Base-by-base conservation (phyloP, 768 basidiomycete species). In the Thelephora aurantiotincta region DNA sequence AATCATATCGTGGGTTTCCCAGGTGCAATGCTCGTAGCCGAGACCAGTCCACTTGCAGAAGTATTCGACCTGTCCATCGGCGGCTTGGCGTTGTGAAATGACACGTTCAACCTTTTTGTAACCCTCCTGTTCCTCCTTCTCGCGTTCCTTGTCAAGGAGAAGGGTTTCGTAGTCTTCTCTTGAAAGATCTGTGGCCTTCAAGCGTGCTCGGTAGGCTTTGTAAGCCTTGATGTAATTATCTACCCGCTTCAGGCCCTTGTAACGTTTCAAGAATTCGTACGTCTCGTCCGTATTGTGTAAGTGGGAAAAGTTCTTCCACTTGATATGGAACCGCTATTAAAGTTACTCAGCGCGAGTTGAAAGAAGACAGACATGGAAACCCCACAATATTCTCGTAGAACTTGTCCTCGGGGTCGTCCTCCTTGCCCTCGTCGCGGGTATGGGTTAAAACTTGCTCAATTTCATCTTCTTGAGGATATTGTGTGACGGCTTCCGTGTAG, bases 211-310 rank as follows among this genome's bases (percentile, higher is more conserved):
- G 68, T 86, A 90, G 0, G 61, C 56, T 59, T 84, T 87, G 67
- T 84, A 87, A 33, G 77, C 75, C 60, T 93, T 94, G 75, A 99
- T 96, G 65, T 98, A 99, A 65, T 99, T 98, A 67, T 98, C 96
- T 52, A 99, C 89, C 45, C 92, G 87, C 64, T 98, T 98, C 55
- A 96, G 72, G 22, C 96, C 96, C 60, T 82, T 87, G 75, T 85
- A 98, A 20, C 85, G 78, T 64, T 94, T 97, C 50, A 98, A 69
- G 64, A 94, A 97, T 59, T 91, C 82, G 69, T 97, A 96, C 13
- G 82, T 82, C 65, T 99, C 96, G 60, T 98, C 94, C n/a, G 96
- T 99, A 60, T 99, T 97, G 70, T 98, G 96, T 13, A 98, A 73
- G 62, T 98, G 94, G 9, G 92, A 96, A 64, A 92, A 98, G 56